Conservation (phyloP, 108 stramenopile genomes). For the Nitzschia palea region DNA sequence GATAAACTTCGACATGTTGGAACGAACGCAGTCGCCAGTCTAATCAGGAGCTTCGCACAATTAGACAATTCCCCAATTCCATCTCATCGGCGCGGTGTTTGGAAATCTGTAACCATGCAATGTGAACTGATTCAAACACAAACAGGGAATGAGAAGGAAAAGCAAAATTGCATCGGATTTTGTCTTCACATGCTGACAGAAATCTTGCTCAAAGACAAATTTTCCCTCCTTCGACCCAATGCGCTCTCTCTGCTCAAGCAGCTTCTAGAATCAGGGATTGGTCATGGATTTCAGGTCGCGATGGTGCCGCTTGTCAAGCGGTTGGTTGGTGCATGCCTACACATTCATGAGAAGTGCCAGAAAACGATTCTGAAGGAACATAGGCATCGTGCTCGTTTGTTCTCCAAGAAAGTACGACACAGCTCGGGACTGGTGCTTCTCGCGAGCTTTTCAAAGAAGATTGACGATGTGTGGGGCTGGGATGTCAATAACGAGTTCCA, state of each 20-base stretch:
- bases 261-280: not conserved
- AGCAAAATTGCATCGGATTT: conserved; percentile 48
- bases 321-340: conserved; percentile 22
- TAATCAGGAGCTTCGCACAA: conserved; percentile 37
- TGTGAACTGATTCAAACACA: conserved; percentile 42
- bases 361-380: not conserved
- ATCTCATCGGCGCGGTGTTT: conserved; percentile 10
- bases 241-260: not conserved
- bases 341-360: conserved; percentile 27
- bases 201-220: conserved; percentile 13
- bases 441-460: not conserved
- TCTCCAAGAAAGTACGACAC: not conserved
- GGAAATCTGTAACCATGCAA: conserved; percentile 39
- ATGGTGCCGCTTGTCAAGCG: conserved; percentile 13
- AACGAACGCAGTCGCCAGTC: conserved; percentile 54
- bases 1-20: conserved; percentile 33
- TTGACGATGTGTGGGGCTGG: conserved; percentile 10
- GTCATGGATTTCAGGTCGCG: conserved; percentile 5
- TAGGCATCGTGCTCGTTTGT: not conserved
- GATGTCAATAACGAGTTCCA: not conserved
- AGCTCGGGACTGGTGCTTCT: conserved; percentile 1
- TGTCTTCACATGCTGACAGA: conserved; percentile 48
- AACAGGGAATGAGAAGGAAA: conserved; percentile 17
- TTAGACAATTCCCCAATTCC: conserved; percentile 7
- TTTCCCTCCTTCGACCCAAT: conserved; percentile 30